These are phyloP conservation scores for Pythium aristosporum DNA, from an alignment of 352 stramenopile species.

Conservation along the genomic window DNA sequence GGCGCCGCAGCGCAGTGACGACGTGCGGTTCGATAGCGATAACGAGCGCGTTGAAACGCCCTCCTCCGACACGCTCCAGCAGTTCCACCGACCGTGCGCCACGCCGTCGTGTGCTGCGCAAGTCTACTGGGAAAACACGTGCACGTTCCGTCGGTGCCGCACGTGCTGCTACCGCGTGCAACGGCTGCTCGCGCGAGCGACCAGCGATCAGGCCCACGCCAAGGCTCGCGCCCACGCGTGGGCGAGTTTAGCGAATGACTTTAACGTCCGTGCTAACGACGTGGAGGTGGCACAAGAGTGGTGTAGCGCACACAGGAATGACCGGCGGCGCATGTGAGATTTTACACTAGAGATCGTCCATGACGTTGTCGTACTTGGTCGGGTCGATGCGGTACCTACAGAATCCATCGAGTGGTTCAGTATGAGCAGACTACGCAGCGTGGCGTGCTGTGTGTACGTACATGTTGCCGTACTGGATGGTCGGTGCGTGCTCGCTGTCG, in stretches of 20 bases:
- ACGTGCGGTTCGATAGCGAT: conserved; percentile 3
- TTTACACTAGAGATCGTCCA: conserved; percentile 21
- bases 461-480: conserved; percentile 85
- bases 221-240: conserved; percentile 15
- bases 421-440: background rate
- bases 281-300: conserved; percentile 3
- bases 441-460: conserved; percentile 27
- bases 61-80: conserved; percentile 10
- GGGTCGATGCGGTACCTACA: conserved; percentile 75
- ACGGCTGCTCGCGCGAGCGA: conserved; percentile 32
- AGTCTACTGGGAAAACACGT: conserved; percentile 42
- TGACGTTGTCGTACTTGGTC: conserved; percentile 55
- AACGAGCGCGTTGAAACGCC: background rate
- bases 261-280: conserved; percentile 3
- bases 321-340: conserved; percentile 7
- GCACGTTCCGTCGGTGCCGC: conserved; percentile 48
- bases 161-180: conserved; percentile 74
- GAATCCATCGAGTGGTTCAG: background rate
- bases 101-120: conserved; percentile 35
- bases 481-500: conserved; percentile 79
- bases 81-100: conserved; percentile 28
- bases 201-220: conserved; percentile 13
- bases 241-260: conserved; percentile 13
- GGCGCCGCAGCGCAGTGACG: conserved; percentile 44
- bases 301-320: conserved; percentile 21